phyloP scores from a whole-genome alignment of 2,329 filamentous ascomycete genomes.

The Dryadomyces sulphureus region DNA sequence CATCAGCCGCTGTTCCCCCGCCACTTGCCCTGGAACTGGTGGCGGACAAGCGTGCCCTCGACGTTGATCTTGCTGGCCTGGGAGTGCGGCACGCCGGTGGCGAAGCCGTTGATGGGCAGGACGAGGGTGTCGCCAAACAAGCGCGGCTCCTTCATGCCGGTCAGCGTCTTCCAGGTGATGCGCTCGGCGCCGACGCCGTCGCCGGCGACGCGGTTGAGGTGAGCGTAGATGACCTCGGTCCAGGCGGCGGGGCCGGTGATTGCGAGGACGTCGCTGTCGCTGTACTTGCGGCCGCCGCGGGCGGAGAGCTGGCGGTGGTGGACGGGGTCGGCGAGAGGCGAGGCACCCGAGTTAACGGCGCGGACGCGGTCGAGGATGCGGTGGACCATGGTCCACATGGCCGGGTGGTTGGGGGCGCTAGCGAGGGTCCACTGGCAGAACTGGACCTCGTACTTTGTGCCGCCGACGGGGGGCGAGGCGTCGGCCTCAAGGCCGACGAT shows the following conservation, averaged over 20 bases:
- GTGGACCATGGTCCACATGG: slow-evolving; percentile 16
- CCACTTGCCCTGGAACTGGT: slow-evolving; percentile 10
- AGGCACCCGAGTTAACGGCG: not conserved
- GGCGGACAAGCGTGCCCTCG: slow-evolving; percentile 4
- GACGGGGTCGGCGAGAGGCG: not conserved
- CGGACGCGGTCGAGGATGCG: slow-evolving; percentile 11
- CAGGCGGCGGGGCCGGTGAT: slow-evolving; percentile 18
- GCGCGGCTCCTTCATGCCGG: slow-evolving; percentile 9
- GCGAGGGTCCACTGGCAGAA: slow-evolving; percentile 23
- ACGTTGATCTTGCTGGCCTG: slow-evolving; percentile 3
- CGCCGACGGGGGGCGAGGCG: slow-evolving; percentile 10
- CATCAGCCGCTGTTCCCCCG: slow-evolving; percentile 1
- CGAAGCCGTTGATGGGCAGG: slow-evolving; percentile 13
- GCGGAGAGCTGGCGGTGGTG: not conserved
- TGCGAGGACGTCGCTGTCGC: slow-evolving; percentile 15
- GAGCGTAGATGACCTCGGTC: slow-evolving; percentile 17
- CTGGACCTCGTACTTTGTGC: slow-evolving; percentile 17
- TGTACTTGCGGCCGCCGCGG: slow-evolving; percentile 4
- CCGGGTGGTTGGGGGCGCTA: slow-evolving; percentile 17
- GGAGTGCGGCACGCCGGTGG: slow-evolving; percentile 11
- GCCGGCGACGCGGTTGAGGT: slow-evolving; percentile 12
- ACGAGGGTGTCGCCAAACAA: slow-evolving; percentile 12
- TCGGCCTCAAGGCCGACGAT: slow-evolving; percentile 20
- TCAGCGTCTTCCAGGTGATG: slow-evolving; percentile 9
- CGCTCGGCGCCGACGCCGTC: slow-evolving; percentile 5